phyloP scores from a whole-genome alignment of 768 basidiomycete species.

The Leucogyrophana mollusca region DNA sequence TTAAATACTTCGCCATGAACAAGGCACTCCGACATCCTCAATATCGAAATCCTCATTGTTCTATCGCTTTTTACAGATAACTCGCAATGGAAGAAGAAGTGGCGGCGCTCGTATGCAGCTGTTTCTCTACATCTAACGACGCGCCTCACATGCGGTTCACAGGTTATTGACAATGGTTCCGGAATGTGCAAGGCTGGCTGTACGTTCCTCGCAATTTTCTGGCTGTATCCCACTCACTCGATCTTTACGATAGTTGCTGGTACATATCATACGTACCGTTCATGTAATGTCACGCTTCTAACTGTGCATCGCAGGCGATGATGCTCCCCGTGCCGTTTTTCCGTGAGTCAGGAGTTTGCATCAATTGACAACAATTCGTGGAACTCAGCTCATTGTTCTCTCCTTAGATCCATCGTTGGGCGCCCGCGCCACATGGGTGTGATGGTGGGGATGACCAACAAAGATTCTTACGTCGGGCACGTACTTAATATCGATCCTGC shows the following conservation, averaged over 20 bases:
- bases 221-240: constrained; percentile 16
- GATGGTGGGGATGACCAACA: constrained; percentile 97
- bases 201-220: constrained; percentile 41
- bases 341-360: constrained; percentile 62
- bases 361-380: constrained; percentile 2
- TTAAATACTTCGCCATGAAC: too few relatives aligned
- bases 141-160: not conserved
- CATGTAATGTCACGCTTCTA: constrained; percentile 4
- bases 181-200: constrained; percentile 99
- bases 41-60: constrained; percentile 14
- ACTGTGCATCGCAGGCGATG: constrained; percentile 60
- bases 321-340: constrained; percentile 91
- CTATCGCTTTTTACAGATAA: constrained; percentile 15
- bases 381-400: not conserved
- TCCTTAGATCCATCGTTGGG: constrained; percentile 81
- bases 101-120: constrained; percentile 46
- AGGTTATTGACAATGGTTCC: constrained; percentile 93
- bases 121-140: not conserved
- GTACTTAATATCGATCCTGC: constrained; percentile 25
- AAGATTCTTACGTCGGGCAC: constrained; percentile 95
- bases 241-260: constrained; percentile 54
- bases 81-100: constrained; percentile 63
- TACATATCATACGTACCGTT: constrained; percentile 25
- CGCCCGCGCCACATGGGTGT: constrained; percentile 93
- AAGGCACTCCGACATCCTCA: constrained; percentile 23